Conservation (phyloP, 75 land plant genomes). For the Selaginella moellendorffii region DNA sequence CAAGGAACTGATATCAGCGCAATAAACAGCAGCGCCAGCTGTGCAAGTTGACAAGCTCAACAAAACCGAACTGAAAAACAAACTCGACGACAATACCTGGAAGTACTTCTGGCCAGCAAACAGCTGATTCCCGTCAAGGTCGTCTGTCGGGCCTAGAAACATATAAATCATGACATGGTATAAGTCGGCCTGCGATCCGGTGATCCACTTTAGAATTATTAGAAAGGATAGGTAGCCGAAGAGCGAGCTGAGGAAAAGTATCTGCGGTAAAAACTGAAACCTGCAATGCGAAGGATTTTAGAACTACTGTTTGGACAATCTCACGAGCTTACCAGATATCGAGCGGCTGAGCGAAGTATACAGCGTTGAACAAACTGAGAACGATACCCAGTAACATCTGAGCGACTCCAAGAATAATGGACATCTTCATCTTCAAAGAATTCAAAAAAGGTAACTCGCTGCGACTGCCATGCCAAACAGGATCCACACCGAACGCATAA, state of each 20-base stretch:
- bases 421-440: constrained; percentile 99
- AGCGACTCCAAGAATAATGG: constrained; percentile 81
- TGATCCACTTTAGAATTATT: constrained; percentile 82
- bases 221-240: constrained; percentile 93
- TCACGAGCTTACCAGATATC: constrained; percentile 57
- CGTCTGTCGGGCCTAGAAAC: constrained; percentile 94
- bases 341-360: constrained; percentile 44
- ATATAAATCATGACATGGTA: constrained; percentile 98
- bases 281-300: constrained; percentile 25
- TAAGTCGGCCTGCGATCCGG: constrained; percentile 84
- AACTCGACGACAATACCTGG: too few relatives aligned
- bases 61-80: too few relatives aligned
- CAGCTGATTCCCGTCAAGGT: constrained; percentile 88
- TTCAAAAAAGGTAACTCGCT: constrained; percentile 85
- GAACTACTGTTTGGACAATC: too few relatives aligned
- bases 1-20: constrained; percentile 91
- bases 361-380: constrained; percentile 82
- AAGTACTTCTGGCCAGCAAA: constrained; percentile 63
- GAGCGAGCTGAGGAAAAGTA: constrained; percentile 69
- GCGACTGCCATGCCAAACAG: constrained; percentile 84
- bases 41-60: too few relatives aligned
- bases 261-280: constrained; percentile 93
- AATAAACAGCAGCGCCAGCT: constrained; percentile 39
- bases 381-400: constrained; percentile 95
- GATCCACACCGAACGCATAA: constrained; percentile 94